phyloP scores from a whole-genome alignment of 1,284 basidiomycete species.

The Ceraceosorus guamensis region DNA sequence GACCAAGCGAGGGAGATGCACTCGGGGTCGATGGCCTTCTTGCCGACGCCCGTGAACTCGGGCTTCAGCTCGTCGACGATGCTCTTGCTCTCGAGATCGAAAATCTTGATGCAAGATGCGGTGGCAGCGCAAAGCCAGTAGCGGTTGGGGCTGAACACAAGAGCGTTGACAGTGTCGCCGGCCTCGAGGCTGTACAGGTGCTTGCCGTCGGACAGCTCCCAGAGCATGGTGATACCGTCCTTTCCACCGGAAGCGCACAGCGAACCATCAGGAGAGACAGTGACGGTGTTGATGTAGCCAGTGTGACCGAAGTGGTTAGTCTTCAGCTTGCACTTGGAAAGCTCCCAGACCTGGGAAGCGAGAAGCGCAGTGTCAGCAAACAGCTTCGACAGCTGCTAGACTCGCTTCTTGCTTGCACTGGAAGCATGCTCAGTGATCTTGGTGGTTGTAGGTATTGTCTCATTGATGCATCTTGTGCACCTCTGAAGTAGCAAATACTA shows the following conservation, averaged over 20 bases:
- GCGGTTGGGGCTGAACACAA: slow-evolving; percentile 83
- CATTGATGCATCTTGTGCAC: slow-evolving; percentile 57
- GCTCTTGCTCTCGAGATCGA: slow-evolving; percentile 59
- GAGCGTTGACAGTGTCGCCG: slow-evolving; percentile 95
- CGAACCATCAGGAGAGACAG: slow-evolving; percentile 97
- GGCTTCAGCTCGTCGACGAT: slow-evolving; percentile 95
- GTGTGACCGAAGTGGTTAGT: slow-evolving; percentile 99
- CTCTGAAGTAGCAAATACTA: slow-evolving; percentile 80
- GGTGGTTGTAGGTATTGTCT: slow-evolving; percentile 64
- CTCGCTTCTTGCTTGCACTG: not conserved
- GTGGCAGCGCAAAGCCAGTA: slow-evolving; percentile 99
- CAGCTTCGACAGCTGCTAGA: not conserved
- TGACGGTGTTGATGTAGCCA: slow-evolving; percentile 98
- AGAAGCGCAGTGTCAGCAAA: slow-evolving; percentile 2
- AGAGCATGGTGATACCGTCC: slow-evolving; percentile 96
- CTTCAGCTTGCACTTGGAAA: slow-evolving; percentile 99
- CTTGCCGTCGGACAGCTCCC: slow-evolving; percentile 99
- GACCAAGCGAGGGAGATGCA: slow-evolving; percentile 98
- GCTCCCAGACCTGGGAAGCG: slow-evolving; percentile 83
- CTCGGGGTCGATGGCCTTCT: slow-evolving; percentile 79
- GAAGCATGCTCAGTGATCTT: slow-evolving; percentile 61
- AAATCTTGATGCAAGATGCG: slow-evolving; percentile 87
- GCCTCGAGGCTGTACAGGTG: slow-evolving; percentile 99
- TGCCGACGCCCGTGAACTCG: slow-evolving; percentile 55
- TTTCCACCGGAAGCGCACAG: slow-evolving; percentile 98